These are phyloP conservation scores for Hevea brasiliensis DNA, from an alignment of 345 rosid genomes.

Conservation along the genomic window DNA sequence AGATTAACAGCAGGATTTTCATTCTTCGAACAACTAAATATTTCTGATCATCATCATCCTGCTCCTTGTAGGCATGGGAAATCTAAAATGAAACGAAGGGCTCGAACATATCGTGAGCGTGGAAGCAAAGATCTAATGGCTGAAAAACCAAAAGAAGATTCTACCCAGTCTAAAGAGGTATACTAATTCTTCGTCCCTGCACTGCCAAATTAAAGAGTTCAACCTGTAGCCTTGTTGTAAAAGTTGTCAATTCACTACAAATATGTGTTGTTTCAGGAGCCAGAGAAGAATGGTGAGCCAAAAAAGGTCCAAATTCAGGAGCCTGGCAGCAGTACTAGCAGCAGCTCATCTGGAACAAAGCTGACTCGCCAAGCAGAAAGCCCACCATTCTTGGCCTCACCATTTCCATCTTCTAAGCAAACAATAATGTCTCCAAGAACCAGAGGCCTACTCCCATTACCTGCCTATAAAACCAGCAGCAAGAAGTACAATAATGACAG, in stretches of 20 bases:
- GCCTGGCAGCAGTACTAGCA: conserved; percentile 33
- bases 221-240: background rate
- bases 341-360: conserved; percentile 41
- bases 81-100: conserved; percentile 37
- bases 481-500: conserved; percentile 21
- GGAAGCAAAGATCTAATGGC: conserved; percentile 27
- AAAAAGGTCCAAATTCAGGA: conserved; percentile 25
- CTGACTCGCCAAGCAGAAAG: conserved; percentile 7
- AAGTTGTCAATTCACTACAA: background rate
- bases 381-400: conserved; percentile 18
- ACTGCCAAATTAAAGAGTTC: background rate
- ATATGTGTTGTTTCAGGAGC: conserved; percentile 32
- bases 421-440: conserved; percentile 25
- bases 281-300: conserved; percentile 14
- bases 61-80: conserved; percentile 34
- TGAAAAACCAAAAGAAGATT: conserved; percentile 25
- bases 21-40: no score
- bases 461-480: conserved; percentile 24
- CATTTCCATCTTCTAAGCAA: conserved; percentile 18
- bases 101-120: conserved; percentile 38
- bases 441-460: conserved; percentile 40
- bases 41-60: conserved; percentile 2
- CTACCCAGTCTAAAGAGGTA: conserved; percentile 33
- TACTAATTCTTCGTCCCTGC: conserved; percentile 10
- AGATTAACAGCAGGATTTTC: no score